Conservation (phyloP, 768 basidiomycete species). For the Phallus indusiatus region DNA sequence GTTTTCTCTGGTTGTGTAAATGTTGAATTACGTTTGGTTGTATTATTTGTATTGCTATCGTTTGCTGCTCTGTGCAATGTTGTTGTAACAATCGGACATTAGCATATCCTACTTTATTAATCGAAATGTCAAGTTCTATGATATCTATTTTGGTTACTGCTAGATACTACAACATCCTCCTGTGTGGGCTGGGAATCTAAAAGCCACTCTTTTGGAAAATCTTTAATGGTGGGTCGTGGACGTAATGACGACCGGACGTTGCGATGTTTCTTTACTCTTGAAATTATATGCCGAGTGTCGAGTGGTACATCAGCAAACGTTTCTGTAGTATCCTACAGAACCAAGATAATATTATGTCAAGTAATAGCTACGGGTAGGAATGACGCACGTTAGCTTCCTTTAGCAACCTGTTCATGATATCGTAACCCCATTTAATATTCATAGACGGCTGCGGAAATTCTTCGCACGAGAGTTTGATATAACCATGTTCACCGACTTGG, state of each 20-base stretch:
- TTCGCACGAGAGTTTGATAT: slow-evolving; percentile 86
- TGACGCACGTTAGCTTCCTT: slow-evolving; percentile 75
- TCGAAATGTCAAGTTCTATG: too few species aligned
- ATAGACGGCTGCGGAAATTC: slow-evolving; percentile 70
- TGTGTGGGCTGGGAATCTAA: slow-evolving; percentile 22
- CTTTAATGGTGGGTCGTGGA: slow-evolving; percentile 54
- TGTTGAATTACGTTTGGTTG: not conserved
- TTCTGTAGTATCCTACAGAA: slow-evolving; percentile 30
- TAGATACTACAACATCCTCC: too few species aligned
- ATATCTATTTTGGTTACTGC: not conserved
- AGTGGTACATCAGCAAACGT: slow-evolving; percentile 59
- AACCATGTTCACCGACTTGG: slow-evolving; percentile 56
- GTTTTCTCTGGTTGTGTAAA: not conserved
- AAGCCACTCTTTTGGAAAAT: slow-evolving; percentile 86
- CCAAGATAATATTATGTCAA: slow-evolving; percentile 10
- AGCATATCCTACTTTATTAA: too few species aligned
- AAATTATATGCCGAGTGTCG: slow-evolving; percentile 73
- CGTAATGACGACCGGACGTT: slow-evolving; percentile 43
- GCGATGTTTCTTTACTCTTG: slow-evolving; percentile 62
- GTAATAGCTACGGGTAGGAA: slow-evolving; percentile 5
- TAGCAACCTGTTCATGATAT: slow-evolving; percentile 70
- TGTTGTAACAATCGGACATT: too few species aligned
- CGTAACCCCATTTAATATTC: slow-evolving; percentile 94
- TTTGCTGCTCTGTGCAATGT: too few species aligned
- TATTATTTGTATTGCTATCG: too few species aligned